Base-by-base conservation (phyloP, 177 flowering plant species). In the Vitis hybrid region DNA sequence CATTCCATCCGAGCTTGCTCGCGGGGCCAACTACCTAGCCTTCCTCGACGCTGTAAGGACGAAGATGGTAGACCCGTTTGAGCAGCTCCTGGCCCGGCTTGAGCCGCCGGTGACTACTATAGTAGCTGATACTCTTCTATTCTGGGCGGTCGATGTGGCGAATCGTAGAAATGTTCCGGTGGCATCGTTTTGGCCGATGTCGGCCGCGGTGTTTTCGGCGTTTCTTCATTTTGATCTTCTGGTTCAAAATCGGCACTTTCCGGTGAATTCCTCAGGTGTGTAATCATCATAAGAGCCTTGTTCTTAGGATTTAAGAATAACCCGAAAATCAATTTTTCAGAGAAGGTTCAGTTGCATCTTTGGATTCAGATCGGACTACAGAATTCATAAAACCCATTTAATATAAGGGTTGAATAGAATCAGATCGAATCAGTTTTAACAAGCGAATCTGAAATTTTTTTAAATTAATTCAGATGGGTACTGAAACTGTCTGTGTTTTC, bases 1-100 rank as follows among this genome's bases (percentile, higher is more conserved):
- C 8, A 63, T 87, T 46, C 91, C 93, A 0, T 83, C 90, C 1
- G 89, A 89, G 82, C 63, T 57, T 27, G 79, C n/a, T 8, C 83
- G 88, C 0, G 83, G 67, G 8, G 60, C 52, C 3, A 78, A 84
- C 65, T 64, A 66, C 5, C 1, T 49, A 2, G 74, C 79, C 21
- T 85, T 89, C 75, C 0, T 74, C 1, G 65, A 73, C 24, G 87
- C 88, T 1, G 73, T 77, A 0, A 4, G 4, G 60, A 80, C 86
- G 0, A 73, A 77, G 69, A 79, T 89, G 86, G 86, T 64, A 18
- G 86, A 12, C 62, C 89, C 89, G 10, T 70, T 84, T 30, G 91
- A 85, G 82, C 61, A 19, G 71, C 70, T 86, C 3, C 68, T 90
- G 6, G 78, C 74, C 14, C 68, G 46, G 73, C 77, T 85, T 10